Percentiles rank a stretch among this genome's conserved stretches.
Conservation (phyloP, 176 grass and related monocot species). For the Eleusine coracana region DNA sequence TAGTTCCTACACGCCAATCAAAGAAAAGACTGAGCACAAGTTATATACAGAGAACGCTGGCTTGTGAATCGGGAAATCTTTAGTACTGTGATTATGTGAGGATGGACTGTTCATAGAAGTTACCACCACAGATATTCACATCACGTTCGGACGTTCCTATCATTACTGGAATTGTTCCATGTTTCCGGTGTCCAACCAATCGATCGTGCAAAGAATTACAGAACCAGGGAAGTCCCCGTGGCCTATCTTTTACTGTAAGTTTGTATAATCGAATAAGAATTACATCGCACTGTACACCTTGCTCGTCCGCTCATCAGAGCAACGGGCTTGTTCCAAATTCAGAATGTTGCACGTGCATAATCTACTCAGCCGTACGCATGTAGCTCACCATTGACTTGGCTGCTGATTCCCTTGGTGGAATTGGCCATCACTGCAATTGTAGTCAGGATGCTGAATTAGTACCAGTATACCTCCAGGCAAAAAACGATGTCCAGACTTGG, state of each 20-base stretch:
- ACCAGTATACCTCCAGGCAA: neutral
- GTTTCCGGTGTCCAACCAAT: neutral
- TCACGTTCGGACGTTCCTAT: neutral
- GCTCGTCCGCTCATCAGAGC: neutral
- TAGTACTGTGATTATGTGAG: neutral
- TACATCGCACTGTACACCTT: neutral
- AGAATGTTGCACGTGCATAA: neutral
- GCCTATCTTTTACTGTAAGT: neutral
- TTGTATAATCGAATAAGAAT: neutral
- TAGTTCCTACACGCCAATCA: neutral
- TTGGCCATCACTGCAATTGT: constrained; percentile 32
- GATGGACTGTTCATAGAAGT: neutral
- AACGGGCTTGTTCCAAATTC: neutral
- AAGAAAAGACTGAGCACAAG: neutral
- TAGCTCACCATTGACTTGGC: neutral
- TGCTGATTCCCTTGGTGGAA: constrained; percentile 1
- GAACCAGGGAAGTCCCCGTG: neutral
- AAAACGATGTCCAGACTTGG: neutral
- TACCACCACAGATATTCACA: neutral
- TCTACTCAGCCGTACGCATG: neutral
- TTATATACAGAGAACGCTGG: neutral
- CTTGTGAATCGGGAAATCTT: neutral
- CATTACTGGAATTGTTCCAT: neutral
- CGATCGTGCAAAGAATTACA: constrained; percentile 20
- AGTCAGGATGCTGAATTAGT: constrained; percentile 2